Base-by-base conservation (phyloP, 1,284 basidiomycete genomes). In the Bjerkandera adusta region DNA sequence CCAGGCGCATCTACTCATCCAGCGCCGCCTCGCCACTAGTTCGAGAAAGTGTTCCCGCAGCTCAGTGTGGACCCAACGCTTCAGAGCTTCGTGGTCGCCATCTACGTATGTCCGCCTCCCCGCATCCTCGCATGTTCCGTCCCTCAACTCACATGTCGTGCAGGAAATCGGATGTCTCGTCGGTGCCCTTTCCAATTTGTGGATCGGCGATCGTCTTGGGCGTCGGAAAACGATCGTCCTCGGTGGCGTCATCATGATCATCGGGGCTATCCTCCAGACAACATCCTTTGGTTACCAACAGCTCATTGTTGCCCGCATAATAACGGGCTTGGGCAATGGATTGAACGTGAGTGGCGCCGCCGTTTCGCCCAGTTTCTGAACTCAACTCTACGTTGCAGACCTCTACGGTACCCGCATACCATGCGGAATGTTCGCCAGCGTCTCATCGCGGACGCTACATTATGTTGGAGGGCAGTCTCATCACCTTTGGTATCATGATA, bases 401-500 rank as follows among this genome's bases (percentile, higher is more conserved):
- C 2, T 81, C 79, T 2, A 81, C 79, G 8, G 77, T 82, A 1
- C 79, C 80, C 7, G 69, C 71, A 5, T 82, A 84, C 53, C 83
- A 85, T 45, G 79, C 82, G 0, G 85, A 88, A 59, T 79, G 80
- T 51, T 79, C 81, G 2, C 75, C 78, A 6, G 75, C 83, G 2
- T 68, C 75, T 29, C 75, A 74, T 53, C 68, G 85, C 48, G 84
- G 85, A 16, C 75, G 76, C 49, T 70, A 84, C 47, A 85, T 86
- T 36, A 81, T 83, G 73, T 69, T 86, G 35, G 83, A 85, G 65
- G 81, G 83, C 3, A 77, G 75, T 57, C 67, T 87, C 2, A 85
- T 87, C 48, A 79, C 82, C 2, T 81, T 83, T 55, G 85, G 85
- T 50, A 78, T 86, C 56, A 85, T 83, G 76, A 65, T 85, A 48